A percentile compares a stretch with the other conserved stretches of the same genome.
These are phyloP conservation scores for Wickerhamiella pararugosa DNA, from an alignment of 1,139 yeast genomes.

Conservation along the genomic window DNA sequence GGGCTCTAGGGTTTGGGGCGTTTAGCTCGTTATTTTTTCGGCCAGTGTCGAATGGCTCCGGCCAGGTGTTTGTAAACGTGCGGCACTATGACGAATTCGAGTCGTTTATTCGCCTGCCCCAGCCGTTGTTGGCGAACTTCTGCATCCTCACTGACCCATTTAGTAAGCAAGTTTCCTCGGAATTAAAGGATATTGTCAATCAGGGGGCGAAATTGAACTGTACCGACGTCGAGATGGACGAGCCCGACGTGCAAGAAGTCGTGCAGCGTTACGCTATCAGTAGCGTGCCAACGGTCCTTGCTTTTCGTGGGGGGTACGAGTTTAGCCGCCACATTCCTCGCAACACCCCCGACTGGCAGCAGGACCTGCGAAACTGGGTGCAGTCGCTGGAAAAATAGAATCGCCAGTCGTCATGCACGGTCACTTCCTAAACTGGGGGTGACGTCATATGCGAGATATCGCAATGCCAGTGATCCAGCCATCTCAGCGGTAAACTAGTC, in stretches of 20 bases:
- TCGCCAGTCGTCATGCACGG: too few species aligned
- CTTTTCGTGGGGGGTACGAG: conserved; percentile 53
- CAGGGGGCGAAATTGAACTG: conserved; percentile 37
- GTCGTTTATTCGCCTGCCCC: conserved; percentile 33
- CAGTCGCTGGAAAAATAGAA: conserved; percentile 20
- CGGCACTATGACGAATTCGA: conserved; percentile 41
- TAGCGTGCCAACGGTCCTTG: conserved; percentile 50
- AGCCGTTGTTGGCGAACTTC: conserved; percentile 58
- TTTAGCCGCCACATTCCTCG: conserved; percentile 32
- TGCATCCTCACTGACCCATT: conserved; percentile 51
- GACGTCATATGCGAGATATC: too few species aligned
- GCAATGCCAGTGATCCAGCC: too few species aligned
- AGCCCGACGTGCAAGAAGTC: conserved; percentile 45
- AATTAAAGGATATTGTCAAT: conserved; percentile 40
- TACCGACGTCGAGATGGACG: conserved; percentile 59
- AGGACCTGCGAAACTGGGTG: conserved; percentile 43
- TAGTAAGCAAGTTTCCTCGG: conserved; percentile 48
- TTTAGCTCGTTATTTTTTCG: conserved; percentile 8
- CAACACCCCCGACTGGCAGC: conserved; percentile 31
- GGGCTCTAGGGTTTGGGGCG: conserved; percentile 11
- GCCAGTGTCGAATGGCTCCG: conserved; percentile 15
- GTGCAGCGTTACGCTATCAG: conserved; percentile 44
- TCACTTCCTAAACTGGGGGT: too few species aligned
- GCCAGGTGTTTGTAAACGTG: conserved; percentile 31
- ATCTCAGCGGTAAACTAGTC: too few species aligned